Evolutionary conservation across 2,329 filamentous ascomycete genomes (phyloP).

Genomic region (Balansia obtecta): DNA sequence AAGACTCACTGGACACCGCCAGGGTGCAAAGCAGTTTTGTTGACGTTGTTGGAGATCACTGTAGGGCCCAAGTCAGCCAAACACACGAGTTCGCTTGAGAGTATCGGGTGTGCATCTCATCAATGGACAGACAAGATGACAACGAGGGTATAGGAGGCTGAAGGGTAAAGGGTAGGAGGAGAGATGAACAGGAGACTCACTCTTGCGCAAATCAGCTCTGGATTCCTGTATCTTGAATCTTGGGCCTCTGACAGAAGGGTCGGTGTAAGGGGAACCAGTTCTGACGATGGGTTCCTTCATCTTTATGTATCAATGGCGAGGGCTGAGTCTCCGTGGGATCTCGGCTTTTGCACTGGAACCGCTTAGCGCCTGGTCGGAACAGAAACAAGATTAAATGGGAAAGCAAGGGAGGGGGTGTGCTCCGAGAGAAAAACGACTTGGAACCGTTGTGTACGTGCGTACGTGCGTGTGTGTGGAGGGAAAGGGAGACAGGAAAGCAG

Average conservation of each 20-base stretch:
- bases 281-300: constrained; percentile 28
- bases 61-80: constrained; percentile 3
- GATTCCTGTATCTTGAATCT: constrained; percentile 24
- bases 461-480: neutral
- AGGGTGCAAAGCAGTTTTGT: constrained; percentile 88
- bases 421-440: constrained; percentile 1
- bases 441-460: neutral
- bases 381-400: constrained; percentile 3
- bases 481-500: neutral
- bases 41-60: constrained; percentile 54
- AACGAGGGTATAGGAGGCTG: neutral
- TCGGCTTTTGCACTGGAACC: constrained; percentile 7
- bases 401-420: constrained; percentile 8
- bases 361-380: constrained; percentile 6
- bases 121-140: neutral
- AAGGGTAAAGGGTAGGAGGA: neutral
- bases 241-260: constrained; percentile 27
- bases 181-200: constrained; percentile 18
- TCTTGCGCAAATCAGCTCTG: constrained; percentile 28
- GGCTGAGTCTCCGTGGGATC: constrained; percentile 5
- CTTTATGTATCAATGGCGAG: constrained; percentile 24
- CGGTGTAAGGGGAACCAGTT: constrained; percentile 24
- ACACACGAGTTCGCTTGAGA: neutral
- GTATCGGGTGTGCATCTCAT: neutral
- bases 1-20: constrained; percentile 75